Conservation (phyloP, 352 stramenopile genomes). For the Phytophthora palmivora region DNA sequence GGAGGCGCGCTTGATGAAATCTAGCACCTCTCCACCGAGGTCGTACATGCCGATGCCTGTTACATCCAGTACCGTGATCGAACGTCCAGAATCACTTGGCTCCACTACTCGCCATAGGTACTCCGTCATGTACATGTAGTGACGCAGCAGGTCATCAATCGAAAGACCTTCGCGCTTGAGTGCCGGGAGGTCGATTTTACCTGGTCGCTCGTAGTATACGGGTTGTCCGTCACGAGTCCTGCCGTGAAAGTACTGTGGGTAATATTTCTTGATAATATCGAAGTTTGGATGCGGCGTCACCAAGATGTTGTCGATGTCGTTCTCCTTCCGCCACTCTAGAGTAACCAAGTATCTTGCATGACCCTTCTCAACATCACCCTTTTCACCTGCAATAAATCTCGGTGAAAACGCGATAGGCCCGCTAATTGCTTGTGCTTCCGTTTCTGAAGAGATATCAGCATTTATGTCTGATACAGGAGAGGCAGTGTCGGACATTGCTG, state of each 20-base stretch:
- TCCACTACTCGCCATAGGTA: conserved; percentile 90
- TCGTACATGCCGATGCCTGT: conserved; percentile 90
- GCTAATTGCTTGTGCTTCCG: conserved; percentile 44
- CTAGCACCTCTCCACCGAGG: conserved; percentile 85
- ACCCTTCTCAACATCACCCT: conserved; percentile 84
- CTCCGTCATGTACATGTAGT: conserved; percentile 95
- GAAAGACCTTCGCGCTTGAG: conserved; percentile 88
- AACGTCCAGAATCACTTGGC: conserved; percentile 70
- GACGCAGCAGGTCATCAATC: conserved; percentile 87
- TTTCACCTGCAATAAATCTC: conserved; percentile 86
- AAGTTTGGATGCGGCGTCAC: conserved; percentile 82
- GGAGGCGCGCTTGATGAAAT: conserved; percentile 90
- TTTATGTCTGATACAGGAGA: conserved; percentile 36
- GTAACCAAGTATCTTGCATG: conserved; percentile 77
- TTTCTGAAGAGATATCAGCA: conserved; percentile 18
- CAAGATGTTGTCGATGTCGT: conserved; percentile 90
- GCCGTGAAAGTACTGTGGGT: conserved; percentile 92
- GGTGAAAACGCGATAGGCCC: conserved; percentile 77
- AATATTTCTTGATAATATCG: conserved; percentile 92
- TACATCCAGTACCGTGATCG: conserved; percentile 87
- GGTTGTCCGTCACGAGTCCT: conserved; percentile 75
- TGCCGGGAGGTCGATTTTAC: conserved; percentile 87
- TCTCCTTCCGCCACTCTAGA: conserved; percentile 87
- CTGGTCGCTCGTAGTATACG: conserved; percentile 88
- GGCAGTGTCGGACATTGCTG: conserved; percentile 22